phyloP scores from a whole-genome alignment of 1,284 basidiomycete species.

The Leccinum solheimii region DNA sequence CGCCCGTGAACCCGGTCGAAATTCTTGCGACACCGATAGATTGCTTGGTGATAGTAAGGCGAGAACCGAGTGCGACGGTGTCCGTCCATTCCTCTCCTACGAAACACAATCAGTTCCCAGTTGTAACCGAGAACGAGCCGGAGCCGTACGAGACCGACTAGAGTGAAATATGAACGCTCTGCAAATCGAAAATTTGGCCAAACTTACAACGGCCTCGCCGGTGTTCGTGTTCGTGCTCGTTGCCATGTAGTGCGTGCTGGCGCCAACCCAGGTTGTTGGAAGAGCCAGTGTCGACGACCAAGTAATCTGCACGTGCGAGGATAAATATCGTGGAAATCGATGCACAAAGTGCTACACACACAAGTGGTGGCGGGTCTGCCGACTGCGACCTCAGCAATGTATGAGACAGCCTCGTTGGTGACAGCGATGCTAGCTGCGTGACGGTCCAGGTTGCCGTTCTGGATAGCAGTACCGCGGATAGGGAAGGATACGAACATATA shows the following conservation, averaged over 20 bases:
- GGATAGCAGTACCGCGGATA: conserved; percentile 35
- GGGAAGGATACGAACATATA: too few relatives aligned
- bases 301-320: conserved; percentile 19
- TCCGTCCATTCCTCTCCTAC: conserved; percentile 30
- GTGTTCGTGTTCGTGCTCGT: conserved; percentile 51
- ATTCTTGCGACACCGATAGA: conserved; percentile 35
- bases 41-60: conserved; percentile 27
- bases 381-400: conserved; percentile 55
- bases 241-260: conserved; percentile 43
- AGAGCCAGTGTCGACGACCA: conserved; percentile 34
- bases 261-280: conserved; percentile 71
- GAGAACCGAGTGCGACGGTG: conserved; percentile 27
- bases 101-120: conserved; percentile 3
- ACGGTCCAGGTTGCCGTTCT: conserved; percentile 37
- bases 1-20: conserved; percentile 26
- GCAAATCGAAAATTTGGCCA: background rate
- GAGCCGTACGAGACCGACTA: conserved; percentile 38
- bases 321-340: background rate
- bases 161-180: conserved; percentile 1
- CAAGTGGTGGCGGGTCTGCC: conserved; percentile 60
- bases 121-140: conserved; percentile 24
- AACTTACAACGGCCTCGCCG: conserved; percentile 44
- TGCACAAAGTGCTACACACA: conserved; percentile 26
- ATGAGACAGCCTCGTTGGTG: conserved; percentile 50
- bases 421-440: conserved; percentile 38